These are phyloP conservation scores for Chlorella variabilis DNA, from an alignment of 163 green algal genomes.

Conservation along the genomic window DNA sequence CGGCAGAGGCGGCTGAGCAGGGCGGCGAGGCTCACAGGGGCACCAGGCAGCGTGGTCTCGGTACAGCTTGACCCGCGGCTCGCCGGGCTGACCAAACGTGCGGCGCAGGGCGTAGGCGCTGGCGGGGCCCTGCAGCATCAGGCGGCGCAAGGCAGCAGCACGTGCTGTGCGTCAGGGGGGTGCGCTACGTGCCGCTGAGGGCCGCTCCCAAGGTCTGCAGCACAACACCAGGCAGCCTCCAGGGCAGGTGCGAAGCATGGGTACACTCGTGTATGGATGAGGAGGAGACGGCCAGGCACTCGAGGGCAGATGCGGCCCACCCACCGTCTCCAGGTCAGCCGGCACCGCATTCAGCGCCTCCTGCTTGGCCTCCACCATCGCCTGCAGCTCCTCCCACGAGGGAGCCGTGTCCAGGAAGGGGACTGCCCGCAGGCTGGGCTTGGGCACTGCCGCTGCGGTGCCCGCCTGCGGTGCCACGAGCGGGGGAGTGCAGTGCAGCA, in stretches of 20 bases:
- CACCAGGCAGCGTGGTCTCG: conserved; percentile 83
- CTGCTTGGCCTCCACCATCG: conserved; percentile 52
- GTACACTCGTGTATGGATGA: no score
- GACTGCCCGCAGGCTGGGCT: background rate
- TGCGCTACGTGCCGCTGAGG: no score
- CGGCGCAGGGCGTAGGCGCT: conserved; percentile 69
- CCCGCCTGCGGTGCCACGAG: no score
- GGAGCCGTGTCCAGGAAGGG: conserved; percentile 65
- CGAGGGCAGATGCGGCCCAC: background rate
- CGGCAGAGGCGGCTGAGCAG: no score
- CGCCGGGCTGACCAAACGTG: conserved; percentile 70
- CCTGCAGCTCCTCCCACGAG: conserved; percentile 62
- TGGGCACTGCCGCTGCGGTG: background rate
- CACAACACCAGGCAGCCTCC: no score
- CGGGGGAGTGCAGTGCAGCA: no score
- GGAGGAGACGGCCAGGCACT: no score
- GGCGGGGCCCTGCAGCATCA: conserved; percentile 57
- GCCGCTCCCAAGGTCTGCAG: no score
- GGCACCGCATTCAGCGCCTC: conserved; percentile 18
- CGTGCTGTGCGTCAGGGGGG: no score
- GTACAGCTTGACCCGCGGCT: conserved; percentile 80
- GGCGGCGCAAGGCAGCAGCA: background rate
- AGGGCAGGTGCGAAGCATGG: no score
- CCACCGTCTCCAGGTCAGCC: conserved; percentile 45
- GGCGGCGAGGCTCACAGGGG: conserved; percentile 57